A percentile compares a stretch with the other conserved stretches of the same genome.
phyloP scores from a whole-genome alignment of 179 eudicot genomes.

The Heliamphora pulchella region DNA sequence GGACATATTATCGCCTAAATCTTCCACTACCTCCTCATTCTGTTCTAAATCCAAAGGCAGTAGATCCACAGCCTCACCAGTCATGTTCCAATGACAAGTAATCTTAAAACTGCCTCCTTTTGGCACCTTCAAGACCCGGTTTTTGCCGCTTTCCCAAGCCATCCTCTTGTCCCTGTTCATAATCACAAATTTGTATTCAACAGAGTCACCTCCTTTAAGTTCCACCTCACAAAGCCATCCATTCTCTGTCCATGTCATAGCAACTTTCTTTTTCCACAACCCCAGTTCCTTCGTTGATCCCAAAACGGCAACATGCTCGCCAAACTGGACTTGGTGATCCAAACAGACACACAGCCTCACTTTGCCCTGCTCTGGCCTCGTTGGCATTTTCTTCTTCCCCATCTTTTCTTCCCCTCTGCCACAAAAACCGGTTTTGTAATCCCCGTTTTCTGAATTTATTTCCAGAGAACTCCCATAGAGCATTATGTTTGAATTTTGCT shows the following conservation, averaged over 20 bases:
- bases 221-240: constrained; percentile 78
- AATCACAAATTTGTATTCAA: constrained; percentile 82
- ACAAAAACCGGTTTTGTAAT: constrained; percentile 16
- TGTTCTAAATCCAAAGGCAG: constrained; percentile 36
- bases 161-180: constrained; percentile 43
- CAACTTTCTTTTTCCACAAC: constrained; percentile 65
- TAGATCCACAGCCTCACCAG: constrained; percentile 46
- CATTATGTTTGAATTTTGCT: neutral
- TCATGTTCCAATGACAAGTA: constrained; percentile 64
- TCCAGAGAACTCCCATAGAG: neutral
- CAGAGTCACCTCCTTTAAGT: constrained; percentile 37
- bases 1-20: constrained; percentile 35
- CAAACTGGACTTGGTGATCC: constrained; percentile 82
- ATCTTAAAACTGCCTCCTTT: constrained; percentile 51
- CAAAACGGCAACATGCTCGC: constrained; percentile 67
- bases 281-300: constrained; percentile 78
- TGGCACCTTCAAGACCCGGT: constrained; percentile 56
- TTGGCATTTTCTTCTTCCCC: constrained; percentile 25
- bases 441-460: neutral
- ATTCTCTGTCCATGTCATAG: constrained; percentile 67
- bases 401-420: constrained; percentile 44
- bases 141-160: constrained; percentile 79
- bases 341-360: constrained; percentile 51
- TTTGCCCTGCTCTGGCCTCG: constrained; percentile 35
- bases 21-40: constrained; percentile 25